These are phyloP conservation scores for Nannizzia gypsea DNA, from an alignment of 2,329 filamentous ascomycete species.

Conservation along the genomic window DNA sequence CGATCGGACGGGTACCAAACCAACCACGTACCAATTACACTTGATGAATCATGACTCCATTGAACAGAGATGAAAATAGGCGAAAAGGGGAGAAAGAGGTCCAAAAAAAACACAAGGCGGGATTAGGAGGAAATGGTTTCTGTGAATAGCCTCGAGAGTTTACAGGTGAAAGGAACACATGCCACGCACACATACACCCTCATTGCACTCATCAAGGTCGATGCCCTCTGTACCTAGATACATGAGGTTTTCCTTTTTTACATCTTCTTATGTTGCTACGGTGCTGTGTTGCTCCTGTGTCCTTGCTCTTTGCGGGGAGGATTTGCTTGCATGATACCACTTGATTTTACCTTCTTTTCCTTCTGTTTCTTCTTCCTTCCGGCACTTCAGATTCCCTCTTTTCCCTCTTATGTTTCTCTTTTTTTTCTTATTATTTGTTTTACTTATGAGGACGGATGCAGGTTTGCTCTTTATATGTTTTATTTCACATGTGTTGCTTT, in stretches of 20 bases:
- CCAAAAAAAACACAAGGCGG: neutral
- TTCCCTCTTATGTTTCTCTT: conserved; percentile 15
- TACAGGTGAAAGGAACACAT: neutral
- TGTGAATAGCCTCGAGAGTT: conserved; percentile 3
- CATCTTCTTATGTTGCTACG: neutral
- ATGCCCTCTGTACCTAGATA: neutral
- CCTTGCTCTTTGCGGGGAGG: neutral
- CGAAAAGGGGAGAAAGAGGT: neutral
- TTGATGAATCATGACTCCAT: conserved; percentile 4
- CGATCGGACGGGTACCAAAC: neutral
- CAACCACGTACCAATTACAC: conserved; percentile 1
- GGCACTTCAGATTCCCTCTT: neutral
- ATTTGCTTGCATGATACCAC: conserved; percentile 4
- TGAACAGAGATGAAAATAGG: neutral
- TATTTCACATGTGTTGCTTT: conserved; percentile 6
- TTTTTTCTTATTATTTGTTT: conserved; percentile 12
- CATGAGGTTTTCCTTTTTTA: neutral
- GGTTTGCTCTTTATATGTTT: conserved; percentile 16
- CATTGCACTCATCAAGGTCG: neutral
- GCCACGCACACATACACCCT: neutral
- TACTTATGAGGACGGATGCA: conserved; percentile 1
- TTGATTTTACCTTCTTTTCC: conserved; percentile 3
- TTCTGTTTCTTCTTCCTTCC: neutral
- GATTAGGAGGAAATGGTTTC: conserved; percentile 1
- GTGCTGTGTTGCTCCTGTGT: neutral